A percentile compares a stretch with the other conserved stretches of the same genome.
Conservation (phyloP, 1,284 basidiomycete species). For the Ustilago loliicola region DNA sequence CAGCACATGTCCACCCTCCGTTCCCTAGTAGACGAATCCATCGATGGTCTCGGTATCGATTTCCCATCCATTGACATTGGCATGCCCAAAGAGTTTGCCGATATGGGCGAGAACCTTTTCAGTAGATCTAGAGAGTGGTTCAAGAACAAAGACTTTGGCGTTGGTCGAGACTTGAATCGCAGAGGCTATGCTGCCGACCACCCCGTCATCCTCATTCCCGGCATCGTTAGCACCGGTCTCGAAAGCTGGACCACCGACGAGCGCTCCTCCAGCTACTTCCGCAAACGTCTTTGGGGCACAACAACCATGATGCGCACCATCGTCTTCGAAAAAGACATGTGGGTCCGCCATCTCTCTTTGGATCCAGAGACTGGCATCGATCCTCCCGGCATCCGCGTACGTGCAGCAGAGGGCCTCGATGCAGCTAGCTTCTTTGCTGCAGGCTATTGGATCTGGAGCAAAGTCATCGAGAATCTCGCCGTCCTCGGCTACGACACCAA, state of each 20-base stretch:
- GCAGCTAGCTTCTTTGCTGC: conserved; percentile 88
- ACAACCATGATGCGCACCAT: conserved; percentile 85
- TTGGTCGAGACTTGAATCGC: conserved; percentile 52
- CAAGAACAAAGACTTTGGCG: conserved; percentile 65
- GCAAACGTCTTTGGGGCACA: conserved; percentile 68
- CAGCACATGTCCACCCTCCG: conserved; percentile 51
- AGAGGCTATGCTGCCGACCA: conserved; percentile 63
- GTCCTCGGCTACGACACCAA: conserved; percentile 68
- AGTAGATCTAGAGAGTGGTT: conserved; percentile 61
- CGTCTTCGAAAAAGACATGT: conserved; percentile 84
- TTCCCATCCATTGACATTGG: conserved; percentile 57
- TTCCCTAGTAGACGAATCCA: conserved; percentile 61
- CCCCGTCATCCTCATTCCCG: conserved; percentile 68
- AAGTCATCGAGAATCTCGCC: conserved; percentile 85
- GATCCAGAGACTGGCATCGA: conserved; percentile 92
- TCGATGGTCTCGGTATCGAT: conserved; percentile 55
- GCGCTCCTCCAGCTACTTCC: conserved; percentile 57
- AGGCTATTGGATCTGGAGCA: conserved; percentile 92
- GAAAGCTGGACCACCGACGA: conserved; percentile 67
- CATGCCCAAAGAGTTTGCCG: conserved; percentile 63
- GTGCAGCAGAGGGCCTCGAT: conserved; percentile 83
- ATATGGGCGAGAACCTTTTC: conserved; percentile 64
- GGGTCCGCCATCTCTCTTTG: conserved; percentile 90
- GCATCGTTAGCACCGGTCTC: conserved; percentile 68
- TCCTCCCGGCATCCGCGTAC: conserved; percentile 86